Evolutionary conservation across 495 filamentous ascomycete genomes (phyloP).

Genomic region (Glonium stellatum): DNA sequence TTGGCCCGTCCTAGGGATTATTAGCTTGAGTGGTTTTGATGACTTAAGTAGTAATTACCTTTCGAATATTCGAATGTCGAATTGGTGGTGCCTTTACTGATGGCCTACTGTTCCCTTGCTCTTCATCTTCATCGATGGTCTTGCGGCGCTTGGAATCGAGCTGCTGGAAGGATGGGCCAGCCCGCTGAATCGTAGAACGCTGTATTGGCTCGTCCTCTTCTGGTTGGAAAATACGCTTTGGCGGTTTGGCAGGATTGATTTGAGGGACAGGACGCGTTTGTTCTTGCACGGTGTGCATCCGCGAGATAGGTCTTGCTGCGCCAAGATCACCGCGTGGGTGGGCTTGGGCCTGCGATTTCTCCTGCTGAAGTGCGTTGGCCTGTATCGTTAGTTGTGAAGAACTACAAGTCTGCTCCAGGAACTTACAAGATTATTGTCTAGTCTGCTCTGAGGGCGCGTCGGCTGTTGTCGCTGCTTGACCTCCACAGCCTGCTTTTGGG

Average conservation of each 20-base stretch:
- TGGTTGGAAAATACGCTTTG: conserved; percentile 52
- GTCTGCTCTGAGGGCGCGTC: conserved; percentile 35
- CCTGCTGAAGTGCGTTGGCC: conserved; percentile 38
- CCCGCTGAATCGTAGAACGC: conserved; percentile 37
- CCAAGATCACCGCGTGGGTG: conserved; percentile 46
- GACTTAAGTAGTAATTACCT: conserved; percentile 45
- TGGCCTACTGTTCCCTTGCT: conserved; percentile 39
- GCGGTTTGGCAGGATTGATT: conserved; percentile 58
- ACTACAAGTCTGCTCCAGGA: not conserved
- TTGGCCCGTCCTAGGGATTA: conserved; percentile 45
- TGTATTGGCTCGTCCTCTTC: conserved; percentile 43
- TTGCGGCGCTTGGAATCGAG: conserved; percentile 53
- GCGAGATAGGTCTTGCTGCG: conserved; percentile 46
- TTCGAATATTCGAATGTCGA: conserved; percentile 70
- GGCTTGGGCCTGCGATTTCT: conserved; percentile 31
- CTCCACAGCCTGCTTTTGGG: conserved; percentile 47
- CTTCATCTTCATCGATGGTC: conserved; percentile 49
- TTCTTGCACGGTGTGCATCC: conserved; percentile 49
- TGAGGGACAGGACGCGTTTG: conserved; percentile 46
- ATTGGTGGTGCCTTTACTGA: conserved; percentile 72
- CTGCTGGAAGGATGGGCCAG: conserved; percentile 42
- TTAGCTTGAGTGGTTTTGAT: conserved; percentile 1
- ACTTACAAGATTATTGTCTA: conserved; percentile 41
- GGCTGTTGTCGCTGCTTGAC: conserved; percentile 51
- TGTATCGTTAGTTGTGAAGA: conserved; percentile 17